Conservation (phyloP, 768 basidiomycete genomes). For the Rhodotorula taiwanensis region DNA sequence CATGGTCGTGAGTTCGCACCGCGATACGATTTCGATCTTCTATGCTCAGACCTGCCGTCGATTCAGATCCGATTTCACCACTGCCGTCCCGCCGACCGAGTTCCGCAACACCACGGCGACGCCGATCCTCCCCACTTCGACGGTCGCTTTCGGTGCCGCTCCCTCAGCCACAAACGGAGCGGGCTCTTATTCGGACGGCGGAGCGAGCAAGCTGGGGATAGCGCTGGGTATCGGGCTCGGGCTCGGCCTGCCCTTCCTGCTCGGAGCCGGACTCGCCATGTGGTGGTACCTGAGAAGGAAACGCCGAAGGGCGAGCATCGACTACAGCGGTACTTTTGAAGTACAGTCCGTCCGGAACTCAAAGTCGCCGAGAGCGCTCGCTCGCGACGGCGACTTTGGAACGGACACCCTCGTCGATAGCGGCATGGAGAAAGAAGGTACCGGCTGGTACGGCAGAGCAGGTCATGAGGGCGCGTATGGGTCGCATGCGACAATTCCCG, state of each 20-base stretch:
- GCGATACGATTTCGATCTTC: neutral
- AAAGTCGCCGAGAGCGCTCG: too few species aligned
- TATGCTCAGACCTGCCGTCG: neutral
- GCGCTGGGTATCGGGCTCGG: conserved; percentile 6
- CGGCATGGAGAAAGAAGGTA: too few species aligned
- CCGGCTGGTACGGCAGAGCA: too few species aligned
- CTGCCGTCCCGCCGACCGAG: neutral
- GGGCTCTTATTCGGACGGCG: neutral
- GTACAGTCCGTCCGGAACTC: neutral
- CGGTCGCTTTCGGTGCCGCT: neutral
- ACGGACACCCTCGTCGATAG: too few species aligned
- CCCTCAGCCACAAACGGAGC: neutral
- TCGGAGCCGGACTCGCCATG: neutral
- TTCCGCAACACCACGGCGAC: neutral
- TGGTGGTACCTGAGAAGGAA: neutral
- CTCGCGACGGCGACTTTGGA: too few species aligned
- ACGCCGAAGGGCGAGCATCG: too few species aligned
- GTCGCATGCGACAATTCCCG: too few species aligned
- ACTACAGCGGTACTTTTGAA: neutral
- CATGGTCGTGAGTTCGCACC: neutral
- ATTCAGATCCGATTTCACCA: conserved; percentile 1
- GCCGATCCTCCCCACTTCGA: neutral
- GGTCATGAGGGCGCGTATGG: too few species aligned
- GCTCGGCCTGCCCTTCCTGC: neutral
- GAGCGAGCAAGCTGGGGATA: neutral